These are phyloP conservation scores for Magnaporthales sp. DNA, from an alignment of 2,329 filamentous ascomycete genomes.

Conservation along the genomic window DNA sequence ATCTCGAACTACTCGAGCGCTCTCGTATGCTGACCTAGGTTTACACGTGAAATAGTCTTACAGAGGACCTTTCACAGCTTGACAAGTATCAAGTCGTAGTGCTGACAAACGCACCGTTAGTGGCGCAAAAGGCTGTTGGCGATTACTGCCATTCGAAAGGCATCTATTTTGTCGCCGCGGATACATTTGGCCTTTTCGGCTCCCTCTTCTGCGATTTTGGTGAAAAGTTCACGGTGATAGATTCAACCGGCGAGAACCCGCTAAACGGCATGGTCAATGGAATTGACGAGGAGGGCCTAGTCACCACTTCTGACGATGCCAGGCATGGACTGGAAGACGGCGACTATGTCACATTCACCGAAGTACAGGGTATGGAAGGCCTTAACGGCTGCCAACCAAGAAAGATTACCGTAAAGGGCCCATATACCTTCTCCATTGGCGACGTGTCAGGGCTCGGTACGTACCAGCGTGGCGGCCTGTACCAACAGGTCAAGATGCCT, in stretches of 20 bases:
- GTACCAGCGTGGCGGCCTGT: conserved; percentile 84
- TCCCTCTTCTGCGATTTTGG: conserved; percentile 97
- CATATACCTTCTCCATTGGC: conserved; percentile 95
- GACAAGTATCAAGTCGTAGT: conserved; percentile 91
- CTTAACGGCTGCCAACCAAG: conserved; percentile 77
- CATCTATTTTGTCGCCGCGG: conserved; percentile 80
- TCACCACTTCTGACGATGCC: conserved; percentile 90
- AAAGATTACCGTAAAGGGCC: conserved; percentile 89
- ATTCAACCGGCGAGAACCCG: conserved; percentile 83
- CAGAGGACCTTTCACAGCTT: conserved; percentile 68
- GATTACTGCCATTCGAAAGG: conserved; percentile 93
- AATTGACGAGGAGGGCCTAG: conserved; percentile 82
- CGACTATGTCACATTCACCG: conserved; percentile 90
- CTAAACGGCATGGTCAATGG: conserved; percentile 81
- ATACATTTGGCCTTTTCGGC: conserved; percentile 90
- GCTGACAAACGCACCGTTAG: conserved; percentile 73
- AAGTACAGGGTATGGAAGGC: conserved; percentile 84
- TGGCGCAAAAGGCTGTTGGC: conserved; percentile 73
- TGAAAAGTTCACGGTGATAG: conserved; percentile 82
- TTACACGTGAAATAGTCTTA: conserved; percentile 47
- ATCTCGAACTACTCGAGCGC: not conserved
- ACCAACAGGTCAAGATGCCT: conserved; percentile 97
- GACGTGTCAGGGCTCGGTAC: conserved; percentile 80
- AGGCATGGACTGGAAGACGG: conserved; percentile 93
- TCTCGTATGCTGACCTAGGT: conserved; percentile 7